Conservation (phyloP, 2,329 filamentous ascomycete species). For the Epichloe coenophiala region DNA sequence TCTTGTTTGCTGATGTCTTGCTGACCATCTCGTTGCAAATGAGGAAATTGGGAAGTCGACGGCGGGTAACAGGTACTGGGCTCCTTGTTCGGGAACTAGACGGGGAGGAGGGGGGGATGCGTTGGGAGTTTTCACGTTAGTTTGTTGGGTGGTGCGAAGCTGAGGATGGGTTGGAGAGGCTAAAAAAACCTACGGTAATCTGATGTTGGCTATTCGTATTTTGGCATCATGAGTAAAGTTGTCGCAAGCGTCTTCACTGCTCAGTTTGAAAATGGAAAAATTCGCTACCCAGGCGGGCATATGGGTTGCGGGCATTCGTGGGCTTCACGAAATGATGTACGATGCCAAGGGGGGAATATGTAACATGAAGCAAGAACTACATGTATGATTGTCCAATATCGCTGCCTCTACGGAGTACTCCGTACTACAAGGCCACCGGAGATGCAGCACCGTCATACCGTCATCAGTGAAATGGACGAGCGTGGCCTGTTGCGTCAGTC, state of each 20-base stretch:
- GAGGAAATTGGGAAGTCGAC: not conserved
- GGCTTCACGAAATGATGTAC: too few relatives aligned
- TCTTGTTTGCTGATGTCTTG: conserved; percentile 1
- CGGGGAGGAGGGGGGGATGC: not conserved
- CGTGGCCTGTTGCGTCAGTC: conserved; percentile 5
- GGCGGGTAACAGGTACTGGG: not conserved
- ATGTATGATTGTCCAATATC: too few relatives aligned
- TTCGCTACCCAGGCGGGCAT: not conserved
- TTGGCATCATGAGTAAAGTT: not conserved
- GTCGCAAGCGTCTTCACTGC: not conserved
- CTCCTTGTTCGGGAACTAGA: not conserved
- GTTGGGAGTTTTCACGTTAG: not conserved
- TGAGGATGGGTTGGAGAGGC: not conserved
- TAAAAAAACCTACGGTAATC: not conserved
- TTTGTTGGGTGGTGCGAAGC: not conserved
- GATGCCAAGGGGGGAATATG: too few relatives aligned
- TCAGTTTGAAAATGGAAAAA: not conserved
- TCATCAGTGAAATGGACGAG: too few relatives aligned
- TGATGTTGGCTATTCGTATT: not conserved
- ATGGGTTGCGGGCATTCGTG: not conserved
- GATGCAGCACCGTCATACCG: too few relatives aligned
- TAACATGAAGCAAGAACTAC: too few relatives aligned
- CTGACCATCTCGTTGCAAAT: conserved; percentile 2
- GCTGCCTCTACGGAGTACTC: too few relatives aligned
- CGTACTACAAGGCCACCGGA: too few relatives aligned